Percentiles rank a stretch among this genome's conserved stretches.
phyloP scores from a whole-genome alignment of 768 basidiomycete species.

The Leccinellum luteum region DNA sequence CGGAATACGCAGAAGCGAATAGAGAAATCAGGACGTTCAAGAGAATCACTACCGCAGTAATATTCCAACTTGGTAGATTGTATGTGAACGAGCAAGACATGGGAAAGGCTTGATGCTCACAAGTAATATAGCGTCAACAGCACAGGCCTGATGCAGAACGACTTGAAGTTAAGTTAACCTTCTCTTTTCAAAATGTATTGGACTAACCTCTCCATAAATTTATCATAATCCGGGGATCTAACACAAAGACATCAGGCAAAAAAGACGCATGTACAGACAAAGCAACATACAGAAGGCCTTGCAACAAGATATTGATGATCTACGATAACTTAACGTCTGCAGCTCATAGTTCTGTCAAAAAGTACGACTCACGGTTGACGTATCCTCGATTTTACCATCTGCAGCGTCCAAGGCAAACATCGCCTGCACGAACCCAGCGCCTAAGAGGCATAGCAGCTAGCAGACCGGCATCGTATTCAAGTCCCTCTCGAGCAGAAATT shows the following conservation, averaged over 20 bases:
- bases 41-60: conserved; percentile 77
- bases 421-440: conserved; percentile 81
- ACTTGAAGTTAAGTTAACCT: not conserved
- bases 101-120: conserved; percentile 40
- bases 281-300: conserved; percentile 66
- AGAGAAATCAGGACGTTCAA: conserved; percentile 95
- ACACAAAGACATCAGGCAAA: not conserved
- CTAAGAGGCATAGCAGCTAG: conserved; percentile 78
- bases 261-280: not conserved
- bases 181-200: not conserved
- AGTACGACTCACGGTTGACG: conserved; percentile 41
- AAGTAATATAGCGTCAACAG: conserved; percentile 78
- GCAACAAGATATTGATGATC: conserved; percentile 71
- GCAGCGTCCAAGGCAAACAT: conserved; percentile 90
- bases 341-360: not conserved
- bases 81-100: not conserved
- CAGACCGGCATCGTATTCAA: not conserved
- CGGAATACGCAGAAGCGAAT: conserved; percentile 89
- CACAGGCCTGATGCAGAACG: conserved; percentile 37
- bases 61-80: conserved; percentile 62
- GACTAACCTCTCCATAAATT: conserved; percentile 47
- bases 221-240: conserved; percentile 67
- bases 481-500: not conserved
- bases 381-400: conserved; percentile 67
- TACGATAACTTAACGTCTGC: conserved; percentile 25